phyloP scores from a whole-genome alignment of 2,329 filamentous ascomycete species.

The Chrysosporium keratinophilum region DNA sequence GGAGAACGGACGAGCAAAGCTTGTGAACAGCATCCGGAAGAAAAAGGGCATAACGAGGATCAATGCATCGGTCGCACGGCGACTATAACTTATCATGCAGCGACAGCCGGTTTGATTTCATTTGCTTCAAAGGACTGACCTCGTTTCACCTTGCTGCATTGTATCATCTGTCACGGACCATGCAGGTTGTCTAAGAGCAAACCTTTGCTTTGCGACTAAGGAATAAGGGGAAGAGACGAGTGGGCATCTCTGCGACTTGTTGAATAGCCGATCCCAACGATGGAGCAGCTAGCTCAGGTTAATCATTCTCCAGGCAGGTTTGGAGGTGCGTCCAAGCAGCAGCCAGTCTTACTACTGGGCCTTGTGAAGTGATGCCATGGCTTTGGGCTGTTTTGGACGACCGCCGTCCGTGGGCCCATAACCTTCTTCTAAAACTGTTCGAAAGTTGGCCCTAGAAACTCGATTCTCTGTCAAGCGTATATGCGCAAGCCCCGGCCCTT shows the following conservation, averaged over 20 bases:
- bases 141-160: conserved; percentile 11
- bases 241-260: background rate
- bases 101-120: background rate
- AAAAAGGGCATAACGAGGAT: conserved; percentile 1
- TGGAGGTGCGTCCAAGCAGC: background rate
- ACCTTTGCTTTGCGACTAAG: background rate
- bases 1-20: background rate
- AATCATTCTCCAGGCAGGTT: background rate
- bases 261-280: background rate
- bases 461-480: background rate
- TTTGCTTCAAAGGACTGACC: background rate
- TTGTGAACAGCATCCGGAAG: background rate
- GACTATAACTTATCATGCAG: background rate
- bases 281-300: background rate
- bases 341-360: background rate
- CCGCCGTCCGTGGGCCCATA: background rate
- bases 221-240: background rate
- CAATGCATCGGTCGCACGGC: conserved; percentile 6
- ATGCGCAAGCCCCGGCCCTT: background rate
- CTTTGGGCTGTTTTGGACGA: background rate
- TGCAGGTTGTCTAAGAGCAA: conserved; percentile 1
- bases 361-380: background rate
- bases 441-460: conserved; percentile 7
- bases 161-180: conserved; percentile 10
- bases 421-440: conserved; percentile 8